phyloP scores from a whole-genome alignment of 2,329 filamentous ascomycete genomes.

The Xenosphaeropsis pyriputrescens region DNA sequence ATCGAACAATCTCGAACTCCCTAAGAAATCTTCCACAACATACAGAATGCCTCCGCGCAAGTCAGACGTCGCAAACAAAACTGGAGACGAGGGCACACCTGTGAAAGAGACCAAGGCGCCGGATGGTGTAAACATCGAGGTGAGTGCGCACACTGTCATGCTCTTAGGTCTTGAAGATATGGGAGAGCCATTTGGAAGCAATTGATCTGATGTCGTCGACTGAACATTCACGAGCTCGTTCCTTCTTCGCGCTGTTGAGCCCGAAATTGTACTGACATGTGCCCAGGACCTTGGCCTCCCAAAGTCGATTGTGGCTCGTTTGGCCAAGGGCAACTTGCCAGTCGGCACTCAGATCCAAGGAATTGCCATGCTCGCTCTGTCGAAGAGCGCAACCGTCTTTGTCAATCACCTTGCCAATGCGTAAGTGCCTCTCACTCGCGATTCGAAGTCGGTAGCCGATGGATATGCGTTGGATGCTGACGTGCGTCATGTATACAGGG shows the following conservation, averaged over 20 bases:
- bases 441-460: neutral
- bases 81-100: neutral
- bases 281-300: conserved; percentile 60
- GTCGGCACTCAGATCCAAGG: conserved; percentile 73
- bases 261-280: neutral
- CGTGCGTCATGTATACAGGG: conserved; percentile 61
- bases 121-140: conserved; percentile 1
- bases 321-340: conserved; percentile 68
- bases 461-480: conserved; percentile 1
- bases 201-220: neutral
- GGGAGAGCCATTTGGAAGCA: too few relatives aligned
- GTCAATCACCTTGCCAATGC: conserved; percentile 65
- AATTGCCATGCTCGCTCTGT: conserved; percentile 66
- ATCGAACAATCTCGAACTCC: too few relatives aligned
- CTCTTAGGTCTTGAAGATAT: too few relatives aligned
- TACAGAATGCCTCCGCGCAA: neutral
- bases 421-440: conserved; percentile 31
- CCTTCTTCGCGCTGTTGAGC: neutral
- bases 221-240: neutral
- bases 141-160: neutral
- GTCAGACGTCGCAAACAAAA: conserved; percentile 1
- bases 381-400: conserved; percentile 71
- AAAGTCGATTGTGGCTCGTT: conserved; percentile 65
- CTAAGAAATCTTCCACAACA: neutral
- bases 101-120: neutral